Percentiles rank a stretch among this genome's conserved stretches.
These are phyloP conservation scores for Phytophthora sp. DNA, from an alignment of 352 stramenopile genomes.

Conservation along the genomic window DNA sequence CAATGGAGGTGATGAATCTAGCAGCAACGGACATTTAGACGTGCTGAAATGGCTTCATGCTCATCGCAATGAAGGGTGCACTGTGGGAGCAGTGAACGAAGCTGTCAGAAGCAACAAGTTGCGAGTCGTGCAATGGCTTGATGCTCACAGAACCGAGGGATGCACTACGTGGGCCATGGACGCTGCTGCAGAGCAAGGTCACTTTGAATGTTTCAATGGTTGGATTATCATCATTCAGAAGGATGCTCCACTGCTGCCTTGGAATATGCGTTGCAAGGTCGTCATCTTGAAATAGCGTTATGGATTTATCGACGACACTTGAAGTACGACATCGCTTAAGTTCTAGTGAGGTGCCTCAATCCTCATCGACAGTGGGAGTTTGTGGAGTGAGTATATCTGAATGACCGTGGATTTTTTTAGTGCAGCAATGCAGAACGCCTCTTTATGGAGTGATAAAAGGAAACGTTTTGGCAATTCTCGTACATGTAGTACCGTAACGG, in stretches of 20 bases:
- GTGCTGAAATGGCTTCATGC: slow-evolving; percentile 19
- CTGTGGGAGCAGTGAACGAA: slow-evolving; percentile 4
- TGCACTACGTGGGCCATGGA: slow-evolving; percentile 10
- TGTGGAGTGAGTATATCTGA: background rate
- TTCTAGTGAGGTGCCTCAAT: background rate
- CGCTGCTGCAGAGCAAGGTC: background rate
- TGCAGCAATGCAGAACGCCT: background rate
- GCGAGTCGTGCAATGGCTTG: slow-evolving; percentile 3
- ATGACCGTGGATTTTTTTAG: background rate
- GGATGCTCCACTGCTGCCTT: slow-evolving; percentile 13
- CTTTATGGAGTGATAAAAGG: background rate
- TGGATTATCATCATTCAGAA: background rate
- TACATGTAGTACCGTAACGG: too few species aligned
- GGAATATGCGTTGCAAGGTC: background rate
- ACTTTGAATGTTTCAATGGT: slow-evolving; percentile 16
- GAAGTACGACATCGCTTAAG: background rate
- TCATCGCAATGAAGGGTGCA: slow-evolving; percentile 4
- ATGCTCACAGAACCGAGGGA: slow-evolving; percentile 7
- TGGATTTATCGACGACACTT: slow-evolving; percentile 5
- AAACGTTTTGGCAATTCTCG: too few species aligned
- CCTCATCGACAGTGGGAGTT: background rate
- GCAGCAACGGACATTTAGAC: slow-evolving; percentile 9
- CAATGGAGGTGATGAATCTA: slow-evolving; percentile 5
- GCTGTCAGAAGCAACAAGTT: slow-evolving; percentile 8
- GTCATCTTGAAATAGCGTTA: slow-evolving; percentile 8